phyloP scores from a whole-genome alignment of 768 basidiomycete genomes.

The Xerocomus spinulosus region DNA sequence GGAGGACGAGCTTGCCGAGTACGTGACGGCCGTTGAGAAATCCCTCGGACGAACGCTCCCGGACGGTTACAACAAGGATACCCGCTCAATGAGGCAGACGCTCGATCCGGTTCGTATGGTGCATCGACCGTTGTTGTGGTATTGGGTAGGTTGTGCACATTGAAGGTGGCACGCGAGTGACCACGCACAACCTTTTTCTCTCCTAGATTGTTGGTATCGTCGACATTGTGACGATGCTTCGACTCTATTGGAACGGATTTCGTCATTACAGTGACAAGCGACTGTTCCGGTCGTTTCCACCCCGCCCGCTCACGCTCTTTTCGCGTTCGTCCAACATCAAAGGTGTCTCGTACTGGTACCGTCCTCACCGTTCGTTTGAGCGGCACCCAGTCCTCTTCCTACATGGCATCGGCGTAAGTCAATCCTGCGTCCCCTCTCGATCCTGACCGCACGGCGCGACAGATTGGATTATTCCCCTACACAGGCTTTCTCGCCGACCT shows the following conservation, averaged over 20 bases:
- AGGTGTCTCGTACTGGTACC: conserved; percentile 44
- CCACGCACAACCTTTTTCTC: not conserved
- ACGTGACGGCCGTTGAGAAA: conserved; percentile 39
- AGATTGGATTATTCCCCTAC: conserved; percentile 66
- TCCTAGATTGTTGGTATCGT: conserved; percentile 52
- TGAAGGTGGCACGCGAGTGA: not conserved
- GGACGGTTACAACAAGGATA: conserved; percentile 35
- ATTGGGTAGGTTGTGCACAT: conserved; percentile 39
- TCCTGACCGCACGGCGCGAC: not conserved
- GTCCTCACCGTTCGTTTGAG: conserved; percentile 43
- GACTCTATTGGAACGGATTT: conserved; percentile 44
- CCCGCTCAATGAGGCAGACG: conserved; percentile 47
- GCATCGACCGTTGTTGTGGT: conserved; percentile 65
- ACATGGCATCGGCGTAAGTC: conserved; percentile 62
- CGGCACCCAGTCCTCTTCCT: conserved; percentile 58
- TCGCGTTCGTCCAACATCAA: conserved; percentile 36
- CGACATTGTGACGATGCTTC: conserved; percentile 42
- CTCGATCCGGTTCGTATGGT: conserved; percentile 52
- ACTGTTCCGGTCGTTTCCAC: conserved; percentile 47
- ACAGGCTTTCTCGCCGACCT: conserved; percentile 47
- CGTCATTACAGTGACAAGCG: conserved; percentile 42
- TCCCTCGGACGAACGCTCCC: conserved; percentile 38
- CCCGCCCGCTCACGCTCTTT: conserved; percentile 43
- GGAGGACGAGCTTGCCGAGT: conserved; percentile 49
- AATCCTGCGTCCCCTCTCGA: not conserved